Evolutionary conservation across 1,139 yeast genomes (phyloP).

Genomic region (Yamadazyma membranifaciens): DNA sequence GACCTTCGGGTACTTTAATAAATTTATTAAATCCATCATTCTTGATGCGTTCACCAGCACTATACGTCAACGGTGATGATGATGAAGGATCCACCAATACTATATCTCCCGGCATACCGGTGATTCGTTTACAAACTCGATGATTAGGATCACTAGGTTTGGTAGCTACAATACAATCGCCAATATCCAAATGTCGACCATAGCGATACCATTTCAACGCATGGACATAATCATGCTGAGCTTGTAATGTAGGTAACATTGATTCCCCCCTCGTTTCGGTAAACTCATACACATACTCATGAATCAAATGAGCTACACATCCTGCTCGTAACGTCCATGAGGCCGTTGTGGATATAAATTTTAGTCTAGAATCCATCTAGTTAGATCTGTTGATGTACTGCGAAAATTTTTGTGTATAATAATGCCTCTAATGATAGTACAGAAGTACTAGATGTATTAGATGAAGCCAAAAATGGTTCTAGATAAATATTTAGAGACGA

Average conservation of each 20-base stretch:
- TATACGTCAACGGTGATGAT: conserved; percentile 50
- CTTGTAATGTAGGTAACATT: conserved; percentile 87
- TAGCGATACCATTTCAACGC: conserved; percentile 60
- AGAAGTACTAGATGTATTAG: too few species aligned
- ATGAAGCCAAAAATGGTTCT: too few species aligned
- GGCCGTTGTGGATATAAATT: conserved; percentile 31
- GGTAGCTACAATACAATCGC: conserved; percentile 84
- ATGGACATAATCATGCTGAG: conserved; percentile 75
- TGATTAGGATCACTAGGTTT: conserved; percentile 90
- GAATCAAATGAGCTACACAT: conserved; percentile 66
- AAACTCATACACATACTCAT: conserved; percentile 68
- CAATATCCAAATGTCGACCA: conserved; percentile 65
- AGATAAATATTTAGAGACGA: neutral
- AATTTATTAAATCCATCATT: conserved; percentile 56
- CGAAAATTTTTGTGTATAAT: neutral
- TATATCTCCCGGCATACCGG: conserved; percentile 95
- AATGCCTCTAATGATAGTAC: too few species aligned
- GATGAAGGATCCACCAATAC: conserved; percentile 78
- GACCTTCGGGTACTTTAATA: conserved; percentile 80
- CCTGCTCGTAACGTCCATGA: conserved; percentile 60
- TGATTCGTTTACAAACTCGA: conserved; percentile 85
- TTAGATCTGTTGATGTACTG: neutral
- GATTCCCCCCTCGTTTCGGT: conserved; percentile 90
- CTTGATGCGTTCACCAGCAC: conserved; percentile 24
- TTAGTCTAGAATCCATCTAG: conserved; percentile 16